Conservation (phyloP, 768 basidiomycete species). For the Rossbeevera mucosa region DNA sequence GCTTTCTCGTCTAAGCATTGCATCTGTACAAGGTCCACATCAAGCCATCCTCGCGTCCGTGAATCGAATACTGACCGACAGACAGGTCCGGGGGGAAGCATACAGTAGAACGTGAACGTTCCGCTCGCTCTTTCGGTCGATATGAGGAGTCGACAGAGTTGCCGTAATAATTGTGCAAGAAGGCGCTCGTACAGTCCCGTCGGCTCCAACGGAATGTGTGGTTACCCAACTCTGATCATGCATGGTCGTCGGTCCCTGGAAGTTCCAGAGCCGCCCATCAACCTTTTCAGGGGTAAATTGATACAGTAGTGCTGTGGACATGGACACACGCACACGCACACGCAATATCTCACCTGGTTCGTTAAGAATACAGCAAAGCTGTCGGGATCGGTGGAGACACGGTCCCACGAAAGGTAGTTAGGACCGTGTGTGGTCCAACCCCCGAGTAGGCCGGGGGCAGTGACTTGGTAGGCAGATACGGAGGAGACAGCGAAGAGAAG, state of each 20-base stretch:
- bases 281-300: background rate
- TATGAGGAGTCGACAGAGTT: background rate
- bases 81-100: background rate
- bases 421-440: slow-evolving; percentile 58
- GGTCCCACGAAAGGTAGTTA: slow-evolving; percentile 55
- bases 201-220: background rate
- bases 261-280: no score
- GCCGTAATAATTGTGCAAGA: background rate
- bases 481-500: slow-evolving; percentile 51
- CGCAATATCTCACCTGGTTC: slow-evolving; percentile 46
- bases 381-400: slow-evolving; percentile 58
- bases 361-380: slow-evolving; percentile 69
- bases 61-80: no score
- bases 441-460: slow-evolving; percentile 39
- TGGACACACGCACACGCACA: background rate
- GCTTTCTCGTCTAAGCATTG: no score
- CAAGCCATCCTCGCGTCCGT: background rate
- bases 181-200: no score
- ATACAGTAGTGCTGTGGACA: no score
- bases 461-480: slow-evolving; percentile 59
- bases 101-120: background rate
- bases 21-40: no score
- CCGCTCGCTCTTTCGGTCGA: background rate
- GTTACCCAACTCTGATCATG: no score
- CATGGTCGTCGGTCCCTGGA: no score